Conservation (phyloP, 345 rosid genomes). For the Ceriops decandra region DNA sequence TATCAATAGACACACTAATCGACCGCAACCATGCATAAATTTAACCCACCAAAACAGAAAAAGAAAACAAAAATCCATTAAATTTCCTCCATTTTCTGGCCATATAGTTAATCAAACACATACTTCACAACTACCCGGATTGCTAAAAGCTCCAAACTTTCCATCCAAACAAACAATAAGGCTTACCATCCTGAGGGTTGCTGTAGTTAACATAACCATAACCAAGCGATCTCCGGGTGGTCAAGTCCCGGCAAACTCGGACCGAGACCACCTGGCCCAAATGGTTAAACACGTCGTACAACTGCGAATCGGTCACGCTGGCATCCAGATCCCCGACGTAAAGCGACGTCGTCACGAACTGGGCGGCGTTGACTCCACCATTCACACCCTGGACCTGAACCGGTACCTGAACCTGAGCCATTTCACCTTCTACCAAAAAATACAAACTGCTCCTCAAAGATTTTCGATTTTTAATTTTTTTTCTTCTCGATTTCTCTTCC, state of each 20-base stretch:
- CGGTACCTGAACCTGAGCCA: constrained; percentile 71
- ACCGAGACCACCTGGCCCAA: constrained; percentile 81
- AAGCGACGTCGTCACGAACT: constrained; percentile 69
- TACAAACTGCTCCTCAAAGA: neutral
- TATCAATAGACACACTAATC: too few relatives aligned
- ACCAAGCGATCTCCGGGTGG: constrained; percentile 76
- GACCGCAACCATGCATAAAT: neutral
- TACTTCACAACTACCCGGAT: neutral
- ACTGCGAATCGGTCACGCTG: constrained; percentile 73
- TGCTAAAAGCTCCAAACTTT: neutral
- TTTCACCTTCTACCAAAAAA: constrained; percentile 8
- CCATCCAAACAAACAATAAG: neutral
- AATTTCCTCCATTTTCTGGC: neutral
- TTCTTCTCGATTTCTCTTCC: constrained; percentile 38
- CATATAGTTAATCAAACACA: neutral
- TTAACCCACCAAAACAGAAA: neutral
- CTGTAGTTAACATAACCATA: constrained; percentile 85
- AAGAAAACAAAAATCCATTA: neutral
- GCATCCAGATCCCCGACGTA: constrained; percentile 89
- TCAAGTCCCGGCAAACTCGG: constrained; percentile 73
- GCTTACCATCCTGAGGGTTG: constrained; percentile 70
- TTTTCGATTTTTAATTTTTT: constrained; percentile 7
- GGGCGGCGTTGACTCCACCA: constrained; percentile 39
- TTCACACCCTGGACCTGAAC: constrained; percentile 49
- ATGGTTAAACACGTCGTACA: constrained; percentile 78